These are phyloP conservation scores for Skeletonema potamos DNA, from an alignment of 108 stramenopile species.

Conservation along the genomic window DNA sequence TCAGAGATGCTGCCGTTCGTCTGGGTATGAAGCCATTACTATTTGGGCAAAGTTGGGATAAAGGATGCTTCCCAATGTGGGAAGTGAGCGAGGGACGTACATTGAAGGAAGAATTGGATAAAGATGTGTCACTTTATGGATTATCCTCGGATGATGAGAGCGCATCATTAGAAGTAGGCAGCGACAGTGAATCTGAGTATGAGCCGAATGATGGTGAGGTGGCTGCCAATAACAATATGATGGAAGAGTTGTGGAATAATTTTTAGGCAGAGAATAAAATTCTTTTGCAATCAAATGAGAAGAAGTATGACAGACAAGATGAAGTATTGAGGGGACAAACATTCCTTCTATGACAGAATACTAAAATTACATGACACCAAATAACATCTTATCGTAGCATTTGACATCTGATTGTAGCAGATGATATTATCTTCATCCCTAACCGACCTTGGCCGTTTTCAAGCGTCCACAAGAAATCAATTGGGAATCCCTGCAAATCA, in stretches of 20 bases:
- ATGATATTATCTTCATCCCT: no score
- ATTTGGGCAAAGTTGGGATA: background rate
- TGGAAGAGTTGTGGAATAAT: background rate
- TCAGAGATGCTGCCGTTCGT: slow-evolving; percentile 1
- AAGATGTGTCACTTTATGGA: background rate
- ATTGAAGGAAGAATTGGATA: background rate
- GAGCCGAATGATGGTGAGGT: background rate
- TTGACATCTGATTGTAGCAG: background rate
- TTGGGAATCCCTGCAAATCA: background rate
- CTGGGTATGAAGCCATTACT: background rate
- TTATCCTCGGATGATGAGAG: background rate
- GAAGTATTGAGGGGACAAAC: background rate
- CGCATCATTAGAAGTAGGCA: background rate
- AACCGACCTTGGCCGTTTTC: no score
- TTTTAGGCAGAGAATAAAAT: no score
- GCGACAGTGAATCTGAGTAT: background rate
- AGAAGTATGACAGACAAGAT: background rate
- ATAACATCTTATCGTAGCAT: background rate
- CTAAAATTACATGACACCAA: background rate
- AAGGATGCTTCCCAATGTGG: no score
- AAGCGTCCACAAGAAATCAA: no score
- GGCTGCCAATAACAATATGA: background rate
- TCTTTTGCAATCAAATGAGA: no score
- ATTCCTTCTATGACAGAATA: background rate
- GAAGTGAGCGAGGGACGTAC: background rate